A percentile compares a stretch with the other conserved stretches of the same genome.
Evolutionary conservation across 106 monocot species (phyloP).

Genomic region (Dioscorea dumetorum): DNA sequence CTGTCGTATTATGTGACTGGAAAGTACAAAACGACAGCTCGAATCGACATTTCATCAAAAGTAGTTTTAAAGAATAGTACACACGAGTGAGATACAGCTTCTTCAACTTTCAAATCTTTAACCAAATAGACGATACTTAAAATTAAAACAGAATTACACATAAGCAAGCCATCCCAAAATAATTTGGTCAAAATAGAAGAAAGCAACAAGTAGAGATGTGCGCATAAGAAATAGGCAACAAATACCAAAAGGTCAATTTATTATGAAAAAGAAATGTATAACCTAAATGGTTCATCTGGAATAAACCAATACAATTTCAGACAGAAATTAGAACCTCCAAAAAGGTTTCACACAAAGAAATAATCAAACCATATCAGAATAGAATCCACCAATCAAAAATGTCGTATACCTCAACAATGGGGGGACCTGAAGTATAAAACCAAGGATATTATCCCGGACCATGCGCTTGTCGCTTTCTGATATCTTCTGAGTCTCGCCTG

Average conservation of each 20-base stretch:
- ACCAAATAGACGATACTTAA: too few relatives aligned
- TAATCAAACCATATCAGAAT: background rate
- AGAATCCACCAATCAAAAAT: too few relatives aligned
- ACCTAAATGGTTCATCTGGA: background rate
- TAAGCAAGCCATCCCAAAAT: too few relatives aligned
- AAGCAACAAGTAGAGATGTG: too few relatives aligned
- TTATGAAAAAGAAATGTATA: background rate
- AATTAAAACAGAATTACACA: too few relatives aligned
- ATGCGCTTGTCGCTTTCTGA: conserved; percentile 55
- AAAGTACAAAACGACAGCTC: too few relatives aligned
- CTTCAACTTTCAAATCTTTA: too few relatives aligned
- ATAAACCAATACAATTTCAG: background rate
- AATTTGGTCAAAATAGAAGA: too few relatives aligned
- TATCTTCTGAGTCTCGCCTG: conserved; percentile 13
- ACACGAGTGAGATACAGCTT: too few relatives aligned
- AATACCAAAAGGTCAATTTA: background rate
- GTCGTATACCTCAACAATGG: conserved; percentile 64
- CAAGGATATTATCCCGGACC: conserved; percentile 76
- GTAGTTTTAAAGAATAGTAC: too few relatives aligned
- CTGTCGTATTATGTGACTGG: too few relatives aligned
- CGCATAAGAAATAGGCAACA: background rate
- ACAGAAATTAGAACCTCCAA: background rate
- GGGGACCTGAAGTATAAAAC: conserved; percentile 74
- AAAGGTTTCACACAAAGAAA: background rate
- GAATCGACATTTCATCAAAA: too few relatives aligned